phyloP scores from a whole-genome alignment of 441 rosid species.

The Monsonia emarginata region DNA sequence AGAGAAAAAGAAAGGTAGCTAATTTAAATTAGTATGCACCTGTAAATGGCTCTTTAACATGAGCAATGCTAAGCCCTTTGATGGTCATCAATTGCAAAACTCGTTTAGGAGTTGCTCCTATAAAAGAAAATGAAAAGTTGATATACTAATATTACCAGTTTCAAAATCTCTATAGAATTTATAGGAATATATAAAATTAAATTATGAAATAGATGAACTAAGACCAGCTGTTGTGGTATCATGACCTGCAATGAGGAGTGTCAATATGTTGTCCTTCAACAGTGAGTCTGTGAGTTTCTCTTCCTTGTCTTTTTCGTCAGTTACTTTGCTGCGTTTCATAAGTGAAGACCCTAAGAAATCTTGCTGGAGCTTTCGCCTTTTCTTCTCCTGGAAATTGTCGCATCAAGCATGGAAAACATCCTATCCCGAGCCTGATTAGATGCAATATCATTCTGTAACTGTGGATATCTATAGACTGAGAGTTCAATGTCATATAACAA shows the following conservation, averaged over 20 bases:
- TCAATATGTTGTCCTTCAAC: slow-evolving; percentile 48
- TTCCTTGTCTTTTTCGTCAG: slow-evolving; percentile 21
- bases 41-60: slow-evolving; percentile 95
- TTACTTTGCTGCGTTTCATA: slow-evolving; percentile 38
- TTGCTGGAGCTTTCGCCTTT: slow-evolving; percentile 34
- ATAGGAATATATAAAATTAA: too few relatives aligned
- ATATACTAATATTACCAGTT: too few relatives aligned
- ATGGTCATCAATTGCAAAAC: slow-evolving; percentile 81
- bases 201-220: slow-evolving; percentile 44
- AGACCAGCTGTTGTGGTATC: slow-evolving; percentile 60
- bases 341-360: slow-evolving; percentile 50
- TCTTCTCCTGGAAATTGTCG: slow-evolving; percentile 34
- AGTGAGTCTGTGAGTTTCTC: slow-evolving; percentile 47
- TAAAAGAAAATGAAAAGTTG: too few relatives aligned
- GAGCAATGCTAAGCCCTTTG: slow-evolving; percentile 76
- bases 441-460: not conserved
- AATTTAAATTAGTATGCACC: too few relatives aligned
- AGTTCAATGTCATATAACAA: too few relatives aligned
- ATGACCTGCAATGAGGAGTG: slow-evolving; percentile 59
- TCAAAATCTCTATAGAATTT: too few relatives aligned
- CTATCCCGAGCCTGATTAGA: slow-evolving; percentile 47
- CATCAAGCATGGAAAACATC: slow-evolving; percentile 47
- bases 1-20: too few relatives aligned
- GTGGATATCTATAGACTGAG: not conserved
- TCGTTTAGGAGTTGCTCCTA: slow-evolving; percentile 92